Evolutionary conservation across 163 green algal species (phyloP), one percentile per base, ranked within the genome.

Genomic region (Chloromonas sp.): DNA sequence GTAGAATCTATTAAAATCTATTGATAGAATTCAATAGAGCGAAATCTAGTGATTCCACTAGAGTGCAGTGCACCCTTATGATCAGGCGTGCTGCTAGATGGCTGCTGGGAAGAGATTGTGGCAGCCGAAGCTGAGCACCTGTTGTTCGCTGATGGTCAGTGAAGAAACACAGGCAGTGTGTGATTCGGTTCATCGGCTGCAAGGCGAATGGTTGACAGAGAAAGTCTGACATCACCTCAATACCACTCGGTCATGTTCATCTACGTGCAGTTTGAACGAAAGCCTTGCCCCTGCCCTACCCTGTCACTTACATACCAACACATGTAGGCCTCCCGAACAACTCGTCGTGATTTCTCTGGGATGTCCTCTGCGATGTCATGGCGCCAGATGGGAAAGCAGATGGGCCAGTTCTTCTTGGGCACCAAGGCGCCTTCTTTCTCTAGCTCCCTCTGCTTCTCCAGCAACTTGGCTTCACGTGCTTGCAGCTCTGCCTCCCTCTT

Each of bases 281-380:
- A 5, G 66, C 66, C 66, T 11, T 11, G 11, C 5, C 66, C 66
- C 66, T 74, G 5, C 66, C 66, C 66, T 11, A 74, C 66, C 66
- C 66, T 74, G 66, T 1, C 70, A 88, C 85, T 88, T 79, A 87
- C 85, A 71, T 71, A 88, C 84, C 86, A 89, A 78, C 82, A 77
- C 70, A 93, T 78, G 86, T 93, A 93, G 0, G 85, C 84, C 81
- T 90, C 82, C 0, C 86, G 81, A 0, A 93, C 88, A 3, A 87
- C 36, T 1, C 87, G 84, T 3, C 83, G 83, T 1, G 60, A 82
- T 0, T 82, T 13, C 13, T 82, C 79, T 1, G 87, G 88, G 59
- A 93, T 90, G 8, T 93, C 90, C 14, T 74, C 87, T 1, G 74
- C 60, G n/a, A 93, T 92, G 84, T 92, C 85, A 66, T 93, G 90